phyloP scores from a whole-genome alignment of 2,329 filamentous ascomycete species.

The Dothideomycetes sp. region DNA sequence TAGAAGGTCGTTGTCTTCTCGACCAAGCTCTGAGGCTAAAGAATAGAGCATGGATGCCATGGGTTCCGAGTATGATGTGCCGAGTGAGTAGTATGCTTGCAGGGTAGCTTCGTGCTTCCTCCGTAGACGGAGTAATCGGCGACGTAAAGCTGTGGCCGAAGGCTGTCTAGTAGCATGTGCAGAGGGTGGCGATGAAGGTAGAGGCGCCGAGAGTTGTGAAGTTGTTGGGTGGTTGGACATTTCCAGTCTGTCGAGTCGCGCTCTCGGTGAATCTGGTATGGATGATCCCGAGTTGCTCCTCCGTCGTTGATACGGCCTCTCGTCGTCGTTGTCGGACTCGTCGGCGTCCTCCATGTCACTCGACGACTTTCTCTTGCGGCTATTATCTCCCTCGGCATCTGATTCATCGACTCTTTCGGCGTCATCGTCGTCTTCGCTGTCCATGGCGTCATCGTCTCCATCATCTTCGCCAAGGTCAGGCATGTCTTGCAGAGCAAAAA shows the following conservation, averaged over 20 bases:
- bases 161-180: constrained; percentile 48
- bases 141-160: constrained; percentile 61
- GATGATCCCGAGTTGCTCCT: constrained; percentile 78
- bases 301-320: constrained; percentile 66
- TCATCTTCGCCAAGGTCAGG: constrained; percentile 70
- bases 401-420: constrained; percentile 11
- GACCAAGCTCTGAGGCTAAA: constrained; percentile 83
- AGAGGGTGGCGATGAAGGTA: constrained; percentile 45
- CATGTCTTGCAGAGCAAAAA: constrained; percentile 79
- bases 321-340: constrained; percentile 56
- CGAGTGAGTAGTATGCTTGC: constrained; percentile 73
- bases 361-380: constrained; percentile 30
- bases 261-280: constrained; percentile 53
- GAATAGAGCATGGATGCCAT: constrained; percentile 93
- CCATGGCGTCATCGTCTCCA: constrained; percentile 43
- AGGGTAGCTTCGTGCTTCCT: constrained; percentile 67
- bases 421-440: constrained; percentile 15
- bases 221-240: constrained; percentile 26
- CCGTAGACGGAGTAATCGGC: constrained; percentile 62
- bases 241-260: constrained; percentile 10
- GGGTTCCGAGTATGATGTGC: constrained; percentile 86
- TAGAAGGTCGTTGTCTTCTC: constrained; percentile 90
- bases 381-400: constrained; percentile 29
- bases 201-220: constrained; percentile 26
- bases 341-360: constrained; percentile 19